Evolutionary conservation across 75 land plant genomes (phyloP).

Genomic region (Gnetum montanum): DNA sequence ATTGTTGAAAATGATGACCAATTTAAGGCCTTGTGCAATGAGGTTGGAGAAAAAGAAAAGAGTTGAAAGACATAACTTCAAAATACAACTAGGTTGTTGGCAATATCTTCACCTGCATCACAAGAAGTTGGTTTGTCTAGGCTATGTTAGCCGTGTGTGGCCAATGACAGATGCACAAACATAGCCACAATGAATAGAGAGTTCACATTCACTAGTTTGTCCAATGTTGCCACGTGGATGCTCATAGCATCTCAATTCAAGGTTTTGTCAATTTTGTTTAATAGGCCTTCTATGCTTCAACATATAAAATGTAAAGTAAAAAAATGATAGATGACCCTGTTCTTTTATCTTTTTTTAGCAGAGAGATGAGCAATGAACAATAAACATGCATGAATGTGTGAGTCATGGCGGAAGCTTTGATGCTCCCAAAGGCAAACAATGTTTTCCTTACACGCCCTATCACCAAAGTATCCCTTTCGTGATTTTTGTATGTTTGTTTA

Average conservation of each 20-base stretch:
- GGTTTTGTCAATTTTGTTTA: background rate
- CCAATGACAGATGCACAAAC: slow-evolving; percentile 76
- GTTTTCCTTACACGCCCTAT: too few species aligned
- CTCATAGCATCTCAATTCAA: slow-evolving; percentile 21
- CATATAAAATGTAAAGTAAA: too few species aligned
- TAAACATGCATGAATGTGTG: too few species aligned
- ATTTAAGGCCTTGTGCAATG: slow-evolving; percentile 89
- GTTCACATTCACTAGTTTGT: slow-evolving; percentile 77
- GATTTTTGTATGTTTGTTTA: too few species aligned
- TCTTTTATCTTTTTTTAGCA: too few species aligned
- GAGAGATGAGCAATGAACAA: too few species aligned
- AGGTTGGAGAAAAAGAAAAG: slow-evolving; percentile 88
- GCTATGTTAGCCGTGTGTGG: slow-evolving; percentile 42
- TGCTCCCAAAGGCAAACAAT: too few species aligned
- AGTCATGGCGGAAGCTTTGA: too few species aligned
- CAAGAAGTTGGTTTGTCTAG: slow-evolving; percentile 28
- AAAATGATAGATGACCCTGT: too few species aligned
- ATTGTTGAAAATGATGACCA: slow-evolving; percentile 67
- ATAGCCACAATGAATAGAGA: slow-evolving; percentile 89
- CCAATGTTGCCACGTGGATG: slow-evolving; percentile 67
- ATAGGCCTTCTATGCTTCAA: background rate
- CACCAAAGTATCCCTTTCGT: too few species aligned
- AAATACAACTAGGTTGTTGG: slow-evolving; percentile 43
- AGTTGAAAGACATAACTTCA: slow-evolving; percentile 90
- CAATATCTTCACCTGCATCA: slow-evolving; percentile 36